Evolutionary conservation across 768 basidiomycete species (phyloP).

Genomic region (Pulveroboletus sp.): DNA sequence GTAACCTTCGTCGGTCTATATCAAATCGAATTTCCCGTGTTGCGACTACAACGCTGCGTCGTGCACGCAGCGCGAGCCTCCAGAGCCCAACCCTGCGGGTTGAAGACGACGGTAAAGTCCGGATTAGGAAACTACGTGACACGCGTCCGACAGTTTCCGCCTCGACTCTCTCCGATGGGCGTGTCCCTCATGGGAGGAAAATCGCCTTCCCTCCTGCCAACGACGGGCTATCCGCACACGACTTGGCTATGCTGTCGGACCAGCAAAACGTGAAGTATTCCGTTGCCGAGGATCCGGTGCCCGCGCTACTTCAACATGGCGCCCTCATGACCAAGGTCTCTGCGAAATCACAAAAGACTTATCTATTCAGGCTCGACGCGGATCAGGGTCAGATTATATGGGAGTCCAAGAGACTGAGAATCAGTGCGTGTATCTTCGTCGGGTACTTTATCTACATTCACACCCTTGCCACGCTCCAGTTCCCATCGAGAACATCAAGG

Average conservation of each 20-base stretch:
- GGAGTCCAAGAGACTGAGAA: slow-evolving; percentile 66
- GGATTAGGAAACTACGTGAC: slow-evolving; percentile 22
- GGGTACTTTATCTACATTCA: background rate
- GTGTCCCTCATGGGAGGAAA: background rate
- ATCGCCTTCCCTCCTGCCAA: background rate
- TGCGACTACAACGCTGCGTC: slow-evolving; percentile 21
- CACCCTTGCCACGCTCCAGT: slow-evolving; percentile 43
- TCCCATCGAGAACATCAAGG: slow-evolving; percentile 81
- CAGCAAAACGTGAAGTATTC: slow-evolving; percentile 4
- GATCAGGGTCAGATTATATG: slow-evolving; percentile 80
- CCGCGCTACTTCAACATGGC: slow-evolving; percentile 55
- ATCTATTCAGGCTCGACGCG: slow-evolving; percentile 68
- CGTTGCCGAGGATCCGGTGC: slow-evolving; percentile 47
- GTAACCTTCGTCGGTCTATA: slow-evolving; percentile 31
- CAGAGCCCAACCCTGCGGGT: no score
- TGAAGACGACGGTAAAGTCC: slow-evolving; percentile 5
- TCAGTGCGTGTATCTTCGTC: slow-evolving; percentile 43
- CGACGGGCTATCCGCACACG: slow-evolving; percentile 1
- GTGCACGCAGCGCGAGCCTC: slow-evolving; percentile 8
- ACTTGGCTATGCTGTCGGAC: slow-evolving; percentile 7
- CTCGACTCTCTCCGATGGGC: background rate
- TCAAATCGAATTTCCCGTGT: slow-evolving; percentile 35
- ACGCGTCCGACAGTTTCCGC: background rate
- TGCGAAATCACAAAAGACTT: slow-evolving; percentile 66
- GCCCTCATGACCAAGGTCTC: slow-evolving; percentile 82